phyloP scores from a whole-genome alignment of 306 rosid genomes.

The Corylus avellana region DNA sequence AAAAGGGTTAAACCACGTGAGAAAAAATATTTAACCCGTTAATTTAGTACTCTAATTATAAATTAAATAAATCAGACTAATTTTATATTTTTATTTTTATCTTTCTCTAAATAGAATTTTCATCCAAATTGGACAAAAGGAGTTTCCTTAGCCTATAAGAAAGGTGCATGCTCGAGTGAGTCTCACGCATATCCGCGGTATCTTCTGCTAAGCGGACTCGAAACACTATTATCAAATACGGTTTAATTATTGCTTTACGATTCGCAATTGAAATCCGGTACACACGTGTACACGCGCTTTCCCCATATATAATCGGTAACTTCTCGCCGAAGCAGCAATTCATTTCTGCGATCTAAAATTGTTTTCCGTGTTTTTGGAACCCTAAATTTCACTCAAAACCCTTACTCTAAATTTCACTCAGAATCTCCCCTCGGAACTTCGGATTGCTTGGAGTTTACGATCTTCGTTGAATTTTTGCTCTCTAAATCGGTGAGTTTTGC shows the following conservation, averaged over 20 bases:
- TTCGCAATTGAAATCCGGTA: slow-evolving; percentile 21
- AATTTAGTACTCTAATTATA: too few species aligned
- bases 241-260: not conserved
- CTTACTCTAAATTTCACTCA: not conserved
- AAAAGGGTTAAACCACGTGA: too few species aligned
- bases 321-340: not conserved
- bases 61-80: too few species aligned
- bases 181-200: not conserved
- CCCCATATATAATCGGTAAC: not conserved
- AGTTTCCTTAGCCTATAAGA: too few species aligned
- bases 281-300: not conserved
- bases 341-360: not conserved
- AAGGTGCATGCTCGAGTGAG: too few species aligned
- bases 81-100: too few species aligned
- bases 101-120: too few species aligned
- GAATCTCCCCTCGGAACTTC: not conserved
- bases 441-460: not conserved
- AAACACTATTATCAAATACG: not conserved
- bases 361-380: not conserved
- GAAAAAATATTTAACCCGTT: too few species aligned
- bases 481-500: slow-evolving; percentile 6
- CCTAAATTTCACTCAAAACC: not conserved
- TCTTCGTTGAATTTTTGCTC: not conserved
- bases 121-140: too few species aligned
- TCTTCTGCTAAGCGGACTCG: slow-evolving; percentile 26